These are phyloP conservation scores for Incumbomyces delicatus DNA, from an alignment of 2,329 filamentous ascomycete genomes.

Conservation along the genomic window DNA sequence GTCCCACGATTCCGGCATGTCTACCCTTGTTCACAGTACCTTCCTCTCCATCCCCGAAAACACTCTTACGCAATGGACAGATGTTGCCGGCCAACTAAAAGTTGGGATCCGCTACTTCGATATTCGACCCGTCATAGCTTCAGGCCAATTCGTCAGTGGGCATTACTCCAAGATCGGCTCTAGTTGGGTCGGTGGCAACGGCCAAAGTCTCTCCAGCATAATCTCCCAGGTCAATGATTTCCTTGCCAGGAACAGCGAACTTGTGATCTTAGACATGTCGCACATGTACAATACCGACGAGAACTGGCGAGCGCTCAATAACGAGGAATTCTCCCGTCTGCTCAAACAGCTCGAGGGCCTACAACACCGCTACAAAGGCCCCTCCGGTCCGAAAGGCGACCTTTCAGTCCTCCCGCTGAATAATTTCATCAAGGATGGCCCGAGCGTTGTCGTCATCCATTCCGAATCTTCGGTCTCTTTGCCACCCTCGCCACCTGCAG, in stretches of 20 bases:
- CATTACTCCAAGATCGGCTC: constrained; percentile 28
- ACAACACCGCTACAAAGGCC: constrained; percentile 30
- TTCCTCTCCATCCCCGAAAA: constrained; percentile 2
- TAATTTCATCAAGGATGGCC: constrained; percentile 28
- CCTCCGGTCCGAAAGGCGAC: constrained; percentile 21
- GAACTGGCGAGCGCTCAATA: constrained; percentile 29
- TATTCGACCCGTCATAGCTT: constrained; percentile 34
- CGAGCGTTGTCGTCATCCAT: constrained; percentile 28
- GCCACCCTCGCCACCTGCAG: constrained; percentile 22
- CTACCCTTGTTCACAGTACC: constrained; percentile 1
- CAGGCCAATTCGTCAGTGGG: constrained; percentile 34
- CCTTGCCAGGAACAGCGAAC: constrained; percentile 34
- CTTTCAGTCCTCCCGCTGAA: constrained; percentile 26
- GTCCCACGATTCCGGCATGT: constrained; percentile 4
- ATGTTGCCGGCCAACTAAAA: constrained; percentile 37
- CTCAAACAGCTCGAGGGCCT: constrained; percentile 30
- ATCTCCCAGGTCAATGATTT: constrained; percentile 36
- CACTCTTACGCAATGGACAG: constrained; percentile 31
- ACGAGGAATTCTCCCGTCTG: constrained; percentile 34
- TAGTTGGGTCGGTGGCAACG: constrained; percentile 37
- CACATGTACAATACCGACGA: constrained; percentile 36
- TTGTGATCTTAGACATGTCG: constrained; percentile 39
- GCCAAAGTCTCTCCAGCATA: constrained; percentile 35
- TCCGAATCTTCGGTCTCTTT: constrained; percentile 22
- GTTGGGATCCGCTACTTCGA: constrained; percentile 42